Conservation (phyloP, 768 basidiomycete species). For the Dentipellis fragilis region DNA sequence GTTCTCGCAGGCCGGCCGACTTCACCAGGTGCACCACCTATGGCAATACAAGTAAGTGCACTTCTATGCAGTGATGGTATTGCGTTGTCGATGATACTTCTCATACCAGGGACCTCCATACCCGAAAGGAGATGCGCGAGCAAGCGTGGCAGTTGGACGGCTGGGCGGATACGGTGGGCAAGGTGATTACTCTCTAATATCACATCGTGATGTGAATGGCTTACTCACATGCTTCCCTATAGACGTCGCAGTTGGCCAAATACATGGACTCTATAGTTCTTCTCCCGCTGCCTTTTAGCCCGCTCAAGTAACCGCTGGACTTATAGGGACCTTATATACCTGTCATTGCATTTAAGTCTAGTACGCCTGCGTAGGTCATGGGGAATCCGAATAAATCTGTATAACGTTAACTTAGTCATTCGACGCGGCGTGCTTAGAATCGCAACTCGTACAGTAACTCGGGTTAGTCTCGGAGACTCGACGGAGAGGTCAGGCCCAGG, state of each 20-base stretch:
- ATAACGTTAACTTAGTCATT: too few species aligned
- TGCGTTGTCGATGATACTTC: background rate
- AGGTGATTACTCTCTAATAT: slow-evolving; percentile 34
- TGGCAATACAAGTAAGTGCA: slow-evolving; percentile 86
- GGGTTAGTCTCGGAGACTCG: too few species aligned
- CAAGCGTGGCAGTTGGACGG: slow-evolving; percentile 91
- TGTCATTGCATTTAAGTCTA: too few species aligned
- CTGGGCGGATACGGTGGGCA: slow-evolving; percentile 91
- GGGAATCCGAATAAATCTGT: too few species aligned
- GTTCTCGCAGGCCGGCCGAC: slow-evolving; percentile 80
- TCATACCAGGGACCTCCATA: slow-evolving; percentile 51
- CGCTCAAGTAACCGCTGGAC: slow-evolving; percentile 52
- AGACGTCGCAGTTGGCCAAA: slow-evolving; percentile 86
- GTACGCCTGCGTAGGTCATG: too few species aligned
- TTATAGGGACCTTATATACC: too few species aligned
- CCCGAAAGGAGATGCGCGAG: slow-evolving; percentile 76
- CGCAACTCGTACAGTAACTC: too few species aligned
- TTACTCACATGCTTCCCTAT: background rate
- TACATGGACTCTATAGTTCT: slow-evolving; percentile 85
- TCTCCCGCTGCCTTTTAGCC: slow-evolving; percentile 70
- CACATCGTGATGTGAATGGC: background rate
- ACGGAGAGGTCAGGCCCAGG: too few species aligned
- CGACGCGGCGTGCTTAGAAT: too few species aligned
- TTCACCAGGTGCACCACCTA: slow-evolving; percentile 89
- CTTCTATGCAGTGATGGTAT: background rate